Evolutionary conservation across 2,329 filamentous ascomycete genomes (phyloP), one percentile per base, ranked within the genome.

Genomic region (Orbilia oligospora): DNA sequence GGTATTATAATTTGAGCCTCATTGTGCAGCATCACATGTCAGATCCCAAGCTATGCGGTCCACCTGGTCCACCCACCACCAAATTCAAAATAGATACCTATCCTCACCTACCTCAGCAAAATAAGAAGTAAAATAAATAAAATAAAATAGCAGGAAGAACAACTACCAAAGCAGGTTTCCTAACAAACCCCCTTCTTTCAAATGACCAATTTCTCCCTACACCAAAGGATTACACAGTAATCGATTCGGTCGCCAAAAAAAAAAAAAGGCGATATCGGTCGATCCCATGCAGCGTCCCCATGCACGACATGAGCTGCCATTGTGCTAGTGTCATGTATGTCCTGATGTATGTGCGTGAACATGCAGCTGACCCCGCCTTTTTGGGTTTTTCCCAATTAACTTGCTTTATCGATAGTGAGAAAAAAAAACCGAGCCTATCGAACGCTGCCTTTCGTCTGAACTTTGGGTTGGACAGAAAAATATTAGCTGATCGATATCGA

Each of bases 311-410:
- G 53, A 22, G 27, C 27, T 51, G 20, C 30, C 46, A 55, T 36
- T 53, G 41, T 55, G 51, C 18, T 49, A 66, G 44, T 24, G 58
- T 36, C 41, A 44, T 51, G 41, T 51, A 30, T 30, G 27, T 30
- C 27, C 27, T 30, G 3, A 3, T 30, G 27, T 30, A 63, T 5
- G 46, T 36, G 33, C 44, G 51, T 55, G 44, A 41, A n/a, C 48
- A 67, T 77, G 75, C 75, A 78, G 75, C 75, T 78, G 75, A 78
- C 75, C 75, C 75, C 75, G 75, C 75, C 63, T 78, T 72, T 71
- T n/a, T n/a, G n/a, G n/a, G n/a, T n/a, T n/a, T 69, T 49, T 30
- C 27, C 6, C 6, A 6, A 6, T 30, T 30, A n/a, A 27, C 48
- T 33, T 66, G 53, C 55, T 46, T 69, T 76, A 75, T 78, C 63